Conservation (phyloP, 768 basidiomycete genomes). For the Amanita polypyramis region DNA sequence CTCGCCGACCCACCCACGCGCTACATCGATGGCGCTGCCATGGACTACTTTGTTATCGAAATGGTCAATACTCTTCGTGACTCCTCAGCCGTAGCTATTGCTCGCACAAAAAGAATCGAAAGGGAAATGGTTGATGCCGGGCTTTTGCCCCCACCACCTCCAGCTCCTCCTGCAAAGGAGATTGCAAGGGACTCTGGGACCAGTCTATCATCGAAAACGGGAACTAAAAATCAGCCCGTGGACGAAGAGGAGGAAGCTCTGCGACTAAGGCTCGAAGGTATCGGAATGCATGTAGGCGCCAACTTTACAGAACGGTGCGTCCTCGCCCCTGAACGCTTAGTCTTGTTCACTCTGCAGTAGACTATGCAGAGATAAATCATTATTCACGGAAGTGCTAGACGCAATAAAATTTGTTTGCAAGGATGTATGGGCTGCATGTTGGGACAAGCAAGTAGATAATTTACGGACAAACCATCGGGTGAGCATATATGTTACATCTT, state of each 20-base stretch:
- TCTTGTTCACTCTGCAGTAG: conserved; percentile 24
- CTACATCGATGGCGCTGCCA: conserved; percentile 54
- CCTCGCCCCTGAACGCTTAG: background rate
- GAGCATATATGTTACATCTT: conserved; percentile 15
- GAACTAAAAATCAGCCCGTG: conserved; percentile 19
- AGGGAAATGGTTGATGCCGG: conserved; percentile 75
- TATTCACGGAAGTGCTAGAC: conserved; percentile 79
- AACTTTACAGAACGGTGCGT: conserved; percentile 78
- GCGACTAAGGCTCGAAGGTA: conserved; percentile 60
- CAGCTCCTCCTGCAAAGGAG: conserved; percentile 29
- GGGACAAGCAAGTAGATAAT: conserved; percentile 95
- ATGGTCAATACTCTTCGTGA: conserved; percentile 63
- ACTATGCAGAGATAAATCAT: conserved; percentile 60
- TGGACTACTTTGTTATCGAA: conserved; percentile 85
- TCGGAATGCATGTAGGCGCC: conserved; percentile 80
- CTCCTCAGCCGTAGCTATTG: conserved; percentile 64
- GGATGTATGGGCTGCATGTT: conserved; percentile 86
- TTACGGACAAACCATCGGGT: conserved; percentile 91
- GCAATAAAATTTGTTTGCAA: conserved; percentile 95
- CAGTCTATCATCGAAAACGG: conserved; percentile 22
- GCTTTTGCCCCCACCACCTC: conserved; percentile 46
- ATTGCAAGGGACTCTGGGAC: conserved; percentile 33
- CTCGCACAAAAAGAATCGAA: conserved; percentile 58
- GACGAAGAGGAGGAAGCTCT: conserved; percentile 74
- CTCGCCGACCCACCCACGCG: conserved; percentile 56